Evolutionary conservation across 208 protist species (phyloP).

Genomic region (Porcisia deanei): DNA sequence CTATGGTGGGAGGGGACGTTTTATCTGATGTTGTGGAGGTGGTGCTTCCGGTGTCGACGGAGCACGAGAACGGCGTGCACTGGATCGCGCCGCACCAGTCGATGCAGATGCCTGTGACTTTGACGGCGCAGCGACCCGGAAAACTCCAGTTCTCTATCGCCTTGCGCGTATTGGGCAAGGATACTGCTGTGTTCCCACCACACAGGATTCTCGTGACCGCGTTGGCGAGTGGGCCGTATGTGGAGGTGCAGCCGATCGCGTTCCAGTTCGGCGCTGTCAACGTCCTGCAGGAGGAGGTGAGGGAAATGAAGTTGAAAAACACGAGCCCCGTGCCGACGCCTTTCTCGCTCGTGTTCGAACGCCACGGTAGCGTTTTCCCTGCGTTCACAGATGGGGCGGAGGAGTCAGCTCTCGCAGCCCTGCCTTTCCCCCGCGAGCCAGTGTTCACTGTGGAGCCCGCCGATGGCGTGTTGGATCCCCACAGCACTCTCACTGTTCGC

Average conservation of each 20-base stretch:
- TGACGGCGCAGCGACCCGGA: slow-evolving; percentile 80
- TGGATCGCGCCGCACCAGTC: slow-evolving; percentile 43
- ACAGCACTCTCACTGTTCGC: slow-evolving; percentile 49
- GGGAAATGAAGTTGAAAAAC: slow-evolving; percentile 70
- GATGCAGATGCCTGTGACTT: slow-evolving; percentile 69
- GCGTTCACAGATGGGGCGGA: not conserved
- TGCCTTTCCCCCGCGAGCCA: slow-evolving; percentile 23
- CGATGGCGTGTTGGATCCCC: slow-evolving; percentile 64
- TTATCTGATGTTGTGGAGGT: slow-evolving; percentile 31
- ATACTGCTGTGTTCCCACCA: slow-evolving; percentile 29
- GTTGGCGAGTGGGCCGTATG: slow-evolving; percentile 68
- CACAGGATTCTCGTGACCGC: slow-evolving; percentile 72
- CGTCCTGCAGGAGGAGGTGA: slow-evolving; percentile 53
- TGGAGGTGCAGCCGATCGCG: slow-evolving; percentile 51
- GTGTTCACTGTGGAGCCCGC: slow-evolving; percentile 49
- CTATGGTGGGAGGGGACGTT: slow-evolving; percentile 58
- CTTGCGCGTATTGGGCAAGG: slow-evolving; percentile 76
- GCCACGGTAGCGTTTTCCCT: slow-evolving; percentile 15
- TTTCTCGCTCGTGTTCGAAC: slow-evolving; percentile 30
- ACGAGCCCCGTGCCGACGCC: slow-evolving; percentile 83
- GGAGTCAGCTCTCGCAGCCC: not conserved
- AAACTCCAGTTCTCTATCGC: slow-evolving; percentile 77
- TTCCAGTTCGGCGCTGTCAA: slow-evolving; percentile 76
- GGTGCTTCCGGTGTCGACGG: slow-evolving; percentile 23
- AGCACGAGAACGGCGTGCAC: slow-evolving; percentile 29